These are phyloP conservation scores for Gigaspora rosea DNA, from an alignment of 192 early-diverging fungal species.

Conservation along the genomic window DNA sequence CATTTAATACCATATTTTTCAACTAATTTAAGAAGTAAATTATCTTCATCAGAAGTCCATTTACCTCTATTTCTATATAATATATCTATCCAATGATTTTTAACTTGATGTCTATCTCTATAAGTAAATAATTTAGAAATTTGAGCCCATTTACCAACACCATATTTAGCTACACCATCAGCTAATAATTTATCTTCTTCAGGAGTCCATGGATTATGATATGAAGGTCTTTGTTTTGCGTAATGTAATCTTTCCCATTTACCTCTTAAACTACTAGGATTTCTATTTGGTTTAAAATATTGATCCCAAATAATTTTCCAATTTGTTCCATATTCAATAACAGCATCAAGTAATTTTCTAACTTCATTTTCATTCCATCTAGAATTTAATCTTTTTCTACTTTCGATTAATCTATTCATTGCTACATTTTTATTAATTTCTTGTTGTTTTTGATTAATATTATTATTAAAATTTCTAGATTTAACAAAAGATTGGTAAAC, in stretches of 20 bases:
- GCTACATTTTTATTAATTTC: too few relatives aligned
- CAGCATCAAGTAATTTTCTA: not conserved
- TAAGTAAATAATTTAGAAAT: not conserved
- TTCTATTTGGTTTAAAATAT: not conserved
- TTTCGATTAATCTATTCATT: too few relatives aligned
- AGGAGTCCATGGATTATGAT: conserved; percentile 7
- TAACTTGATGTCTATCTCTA: not conserved
- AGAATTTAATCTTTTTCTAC: too few relatives aligned
- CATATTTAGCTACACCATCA: not conserved
- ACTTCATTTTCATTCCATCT: too few relatives aligned
- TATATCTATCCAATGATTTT: not conserved
- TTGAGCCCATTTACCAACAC: not conserved
- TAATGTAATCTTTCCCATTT: not conserved
- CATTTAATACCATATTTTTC: not conserved
- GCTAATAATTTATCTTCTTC: conserved; percentile 4
- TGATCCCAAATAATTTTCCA: not conserved
- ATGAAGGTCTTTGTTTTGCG: not conserved
- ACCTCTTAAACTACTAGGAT: not conserved
- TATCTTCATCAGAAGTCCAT: conserved; percentile 3
- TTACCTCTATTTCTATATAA: not conserved
- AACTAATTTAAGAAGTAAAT: not conserved
- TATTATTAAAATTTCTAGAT: too few relatives aligned
- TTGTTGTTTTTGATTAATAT: too few relatives aligned
- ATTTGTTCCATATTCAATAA: not conserved
- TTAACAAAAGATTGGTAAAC: too few relatives aligned